These are phyloP conservation scores for Cordyceps pruinosa DNA, from an alignment of 2,329 filamentous ascomycete species.

Conservation along the genomic window DNA sequence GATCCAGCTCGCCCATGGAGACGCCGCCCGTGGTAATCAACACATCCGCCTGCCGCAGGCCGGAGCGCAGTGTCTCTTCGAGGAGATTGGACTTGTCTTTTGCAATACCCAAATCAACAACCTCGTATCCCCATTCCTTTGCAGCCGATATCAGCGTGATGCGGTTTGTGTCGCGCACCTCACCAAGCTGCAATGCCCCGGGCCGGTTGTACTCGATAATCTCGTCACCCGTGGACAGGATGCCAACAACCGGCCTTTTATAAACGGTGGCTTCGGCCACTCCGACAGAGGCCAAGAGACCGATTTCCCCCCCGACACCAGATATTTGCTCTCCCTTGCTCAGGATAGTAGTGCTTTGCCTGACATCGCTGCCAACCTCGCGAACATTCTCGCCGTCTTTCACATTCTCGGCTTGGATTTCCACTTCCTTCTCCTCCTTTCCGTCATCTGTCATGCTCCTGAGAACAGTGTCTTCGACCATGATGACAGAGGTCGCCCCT, in stretches of 20 bases:
- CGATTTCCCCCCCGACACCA: constrained; percentile 82
- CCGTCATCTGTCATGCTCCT: constrained; percentile 70
- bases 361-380: constrained; percentile 83
- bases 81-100: constrained; percentile 65
- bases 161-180: constrained; percentile 90
- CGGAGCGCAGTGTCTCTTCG: constrained; percentile 69
- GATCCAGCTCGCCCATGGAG: constrained; percentile 95
- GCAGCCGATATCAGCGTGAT: constrained; percentile 79
- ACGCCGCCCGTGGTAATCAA: constrained; percentile 91
- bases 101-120: constrained; percentile 80
- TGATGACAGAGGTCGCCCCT: constrained; percentile 85
- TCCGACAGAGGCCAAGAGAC: constrained; percentile 80
- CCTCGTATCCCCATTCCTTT: constrained; percentile 65
- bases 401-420: constrained; percentile 74
- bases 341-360: constrained; percentile 62
- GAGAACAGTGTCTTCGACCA: constrained; percentile 83
- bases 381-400: constrained; percentile 79
- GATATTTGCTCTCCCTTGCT: constrained; percentile 75
- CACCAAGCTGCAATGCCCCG: constrained; percentile 61
- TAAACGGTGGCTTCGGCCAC: constrained; percentile 65
- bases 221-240: constrained; percentile 92
- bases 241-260: constrained; percentile 69
- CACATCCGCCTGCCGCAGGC: constrained; percentile 67
- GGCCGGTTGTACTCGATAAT: constrained; percentile 68
- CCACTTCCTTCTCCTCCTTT: constrained; percentile 77